Conservation (phyloP, 2,329 filamentous ascomycete genomes). For the Colletotrichum sidae region DNA sequence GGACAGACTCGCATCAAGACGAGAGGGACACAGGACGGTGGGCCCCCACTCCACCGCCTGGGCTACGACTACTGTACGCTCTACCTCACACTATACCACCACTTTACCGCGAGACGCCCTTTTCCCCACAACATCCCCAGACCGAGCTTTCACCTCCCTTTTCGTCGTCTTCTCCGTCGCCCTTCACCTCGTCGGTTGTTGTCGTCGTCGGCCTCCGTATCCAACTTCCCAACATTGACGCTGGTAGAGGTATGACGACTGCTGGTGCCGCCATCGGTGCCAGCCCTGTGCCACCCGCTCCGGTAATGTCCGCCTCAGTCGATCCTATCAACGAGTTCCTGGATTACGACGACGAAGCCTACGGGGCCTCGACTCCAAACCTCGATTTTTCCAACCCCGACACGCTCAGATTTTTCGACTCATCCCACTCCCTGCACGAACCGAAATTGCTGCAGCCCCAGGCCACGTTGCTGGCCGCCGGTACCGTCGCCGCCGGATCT, state of each 20-base stretch:
- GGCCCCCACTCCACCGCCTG: slow-evolving; percentile 37
- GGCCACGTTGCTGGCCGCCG: slow-evolving; percentile 35
- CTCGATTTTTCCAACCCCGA: slow-evolving; percentile 52
- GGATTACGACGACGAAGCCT: slow-evolving; percentile 52
- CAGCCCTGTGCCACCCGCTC: slow-evolving; percentile 54
- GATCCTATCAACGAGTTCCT: slow-evolving; percentile 47
- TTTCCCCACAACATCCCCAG: slow-evolving; percentile 39
- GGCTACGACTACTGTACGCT: slow-evolving; percentile 10
- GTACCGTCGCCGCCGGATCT: slow-evolving; percentile 51
- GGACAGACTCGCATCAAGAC: slow-evolving; percentile 31
- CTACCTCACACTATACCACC: slow-evolving; percentile 2
- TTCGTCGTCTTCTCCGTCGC: slow-evolving; percentile 32
- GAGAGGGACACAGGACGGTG: slow-evolving; percentile 34
- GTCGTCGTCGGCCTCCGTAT: slow-evolving; percentile 28
- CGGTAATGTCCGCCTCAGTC: slow-evolving; percentile 48
- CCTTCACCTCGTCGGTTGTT: slow-evolving; percentile 23
- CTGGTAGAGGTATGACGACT: slow-evolving; percentile 39
- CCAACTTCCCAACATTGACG: slow-evolving; percentile 24
- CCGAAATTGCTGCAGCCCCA: slow-evolving; percentile 33
- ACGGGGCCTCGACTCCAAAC: slow-evolving; percentile 44
- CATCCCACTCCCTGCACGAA: slow-evolving; percentile 37
- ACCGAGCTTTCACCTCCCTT: slow-evolving; percentile 37
- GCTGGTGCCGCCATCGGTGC: slow-evolving; percentile 41
- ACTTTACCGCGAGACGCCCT: slow-evolving; percentile 37
- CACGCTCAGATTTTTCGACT: slow-evolving; percentile 48